Conservation (phyloP, 768 basidiomycete species). For the Hysterangium stoloniferum region DNA sequence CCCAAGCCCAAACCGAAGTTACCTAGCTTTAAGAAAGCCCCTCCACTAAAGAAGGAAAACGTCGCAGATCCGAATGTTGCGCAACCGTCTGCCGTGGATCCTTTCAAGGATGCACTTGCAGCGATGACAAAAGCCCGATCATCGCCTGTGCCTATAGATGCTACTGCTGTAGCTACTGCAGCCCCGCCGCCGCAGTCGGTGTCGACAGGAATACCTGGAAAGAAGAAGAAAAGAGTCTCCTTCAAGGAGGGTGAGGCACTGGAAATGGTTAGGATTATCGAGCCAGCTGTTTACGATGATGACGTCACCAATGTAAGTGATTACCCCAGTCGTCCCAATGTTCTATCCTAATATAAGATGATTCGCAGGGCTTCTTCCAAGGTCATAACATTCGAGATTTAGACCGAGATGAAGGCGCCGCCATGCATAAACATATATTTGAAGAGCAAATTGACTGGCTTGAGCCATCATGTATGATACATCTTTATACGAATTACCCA, state of each 20-base stretch:
- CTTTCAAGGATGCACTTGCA: conserved; percentile 78
- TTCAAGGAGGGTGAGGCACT: conserved; percentile 73
- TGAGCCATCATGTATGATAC: conserved; percentile 68
- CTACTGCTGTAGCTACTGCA: conserved; percentile 8
- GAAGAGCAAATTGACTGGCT: conserved; percentile 84
- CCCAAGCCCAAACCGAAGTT: conserved; percentile 79
- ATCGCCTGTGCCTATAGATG: conserved; percentile 44
- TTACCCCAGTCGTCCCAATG: conserved; percentile 32
- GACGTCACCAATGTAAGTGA: conserved; percentile 79
- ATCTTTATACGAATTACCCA: conserved; percentile 39
- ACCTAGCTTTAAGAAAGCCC: conserved; percentile 76
- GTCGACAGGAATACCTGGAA: conserved; percentile 30
- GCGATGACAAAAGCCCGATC: conserved; percentile 56
- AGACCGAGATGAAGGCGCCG: conserved; percentile 82
- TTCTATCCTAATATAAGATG: conserved; percentile 29
- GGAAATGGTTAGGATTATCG: conserved; percentile 70
- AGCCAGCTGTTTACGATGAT: conserved; percentile 83
- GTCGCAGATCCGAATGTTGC: conserved; percentile 54
- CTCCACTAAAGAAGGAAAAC: conserved; percentile 40
- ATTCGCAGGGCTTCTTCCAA: conserved; percentile 57
- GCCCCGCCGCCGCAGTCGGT: conserved; percentile 3
- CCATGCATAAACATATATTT: conserved; percentile 73
- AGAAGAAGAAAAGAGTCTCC: conserved; percentile 70
- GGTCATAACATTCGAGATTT: conserved; percentile 73
- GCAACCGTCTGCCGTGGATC: conserved; percentile 69